A percentile compares a stretch with the other conserved stretches of the same genome.
Conservation (phyloP, 192 early-diverging fungal genomes). For the Coemansia umbellata region DNA sequence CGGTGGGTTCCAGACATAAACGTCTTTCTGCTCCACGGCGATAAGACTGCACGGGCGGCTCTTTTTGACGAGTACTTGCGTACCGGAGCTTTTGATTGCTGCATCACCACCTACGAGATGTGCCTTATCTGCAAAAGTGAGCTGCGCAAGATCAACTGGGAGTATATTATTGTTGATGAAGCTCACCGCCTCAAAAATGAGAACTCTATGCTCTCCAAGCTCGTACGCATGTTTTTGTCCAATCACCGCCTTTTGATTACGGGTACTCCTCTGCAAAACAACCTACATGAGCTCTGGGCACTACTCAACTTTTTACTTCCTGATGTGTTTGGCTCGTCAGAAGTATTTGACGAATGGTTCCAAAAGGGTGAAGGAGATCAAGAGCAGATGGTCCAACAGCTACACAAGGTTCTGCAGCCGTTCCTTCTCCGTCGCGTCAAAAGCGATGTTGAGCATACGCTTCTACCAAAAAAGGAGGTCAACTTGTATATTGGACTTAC, state of each 20-base stretch:
- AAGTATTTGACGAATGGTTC: conserved; percentile 97
- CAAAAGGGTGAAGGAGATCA: conserved; percentile 49
- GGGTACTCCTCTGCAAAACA: conserved; percentile 96
- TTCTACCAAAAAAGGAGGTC: conserved; percentile 90
- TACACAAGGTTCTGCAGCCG: conserved; percentile 59
- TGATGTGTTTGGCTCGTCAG: conserved; percentile 91
- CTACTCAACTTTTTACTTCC: conserved; percentile 96
- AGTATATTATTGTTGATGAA: conserved; percentile 78
- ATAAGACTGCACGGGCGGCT: conserved; percentile 71
- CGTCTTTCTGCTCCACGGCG: conserved; percentile 87
- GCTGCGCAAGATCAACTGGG: conserved; percentile 74
- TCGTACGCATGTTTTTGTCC: conserved; percentile 87
- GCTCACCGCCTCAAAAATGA: conserved; percentile 86
- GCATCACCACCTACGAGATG: conserved; percentile 96
- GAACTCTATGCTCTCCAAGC: conserved; percentile 91
- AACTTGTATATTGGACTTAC: conserved; percentile 92
- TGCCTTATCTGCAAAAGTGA: conserved; percentile 85
- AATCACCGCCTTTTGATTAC: conserved; percentile 88
- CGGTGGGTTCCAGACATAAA: conserved; percentile 89
- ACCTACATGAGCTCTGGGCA: conserved; percentile 98
- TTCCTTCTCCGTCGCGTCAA: conserved; percentile 91
- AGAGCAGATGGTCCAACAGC: conserved; percentile 64
- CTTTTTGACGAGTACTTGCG: conserved; percentile 57
- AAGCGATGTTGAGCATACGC: conserved; percentile 91
- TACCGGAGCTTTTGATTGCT: conserved; percentile 77